phyloP scores from a whole-genome alignment of 2,329 filamentous ascomycete species.

The Sarocladium brachiariae region DNA sequence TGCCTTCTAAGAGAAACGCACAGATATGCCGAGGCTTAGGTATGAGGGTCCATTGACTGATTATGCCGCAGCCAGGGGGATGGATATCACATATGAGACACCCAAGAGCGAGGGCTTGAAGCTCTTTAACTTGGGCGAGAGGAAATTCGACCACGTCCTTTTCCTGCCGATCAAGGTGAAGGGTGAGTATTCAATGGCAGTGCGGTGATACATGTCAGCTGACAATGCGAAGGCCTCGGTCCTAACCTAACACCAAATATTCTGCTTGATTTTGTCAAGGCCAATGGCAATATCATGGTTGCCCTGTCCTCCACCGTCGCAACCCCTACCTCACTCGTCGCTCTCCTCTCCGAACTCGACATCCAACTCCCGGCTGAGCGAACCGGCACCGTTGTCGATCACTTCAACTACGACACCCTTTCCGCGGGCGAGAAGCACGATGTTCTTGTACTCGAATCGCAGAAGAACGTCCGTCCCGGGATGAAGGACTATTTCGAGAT shows the following conservation, averaged over 20 bases:
- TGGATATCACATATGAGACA: constrained; percentile 71
- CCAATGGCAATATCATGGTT: constrained; percentile 83
- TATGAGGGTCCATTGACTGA: constrained; percentile 19
- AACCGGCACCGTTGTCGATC: constrained; percentile 80
- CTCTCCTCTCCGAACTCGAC: constrained; percentile 80
- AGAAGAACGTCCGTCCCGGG: constrained; percentile 57
- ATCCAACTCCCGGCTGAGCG: constrained; percentile 82
- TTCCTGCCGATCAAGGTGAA: constrained; percentile 87
- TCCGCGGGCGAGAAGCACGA: constrained; percentile 81
- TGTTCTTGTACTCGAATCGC: constrained; percentile 71
- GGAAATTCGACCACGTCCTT: constrained; percentile 83
- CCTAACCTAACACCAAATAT: constrained; percentile 79
- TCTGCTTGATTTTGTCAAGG: constrained; percentile 86
- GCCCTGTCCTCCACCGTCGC: constrained; percentile 67
- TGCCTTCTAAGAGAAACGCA: too few relatives aligned
- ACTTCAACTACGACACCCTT: constrained; percentile 83
- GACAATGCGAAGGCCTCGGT: constrained; percentile 60
- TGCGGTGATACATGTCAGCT: constrained; percentile 1
- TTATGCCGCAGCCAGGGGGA: constrained; percentile 63
- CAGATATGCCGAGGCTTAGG: too few relatives aligned
- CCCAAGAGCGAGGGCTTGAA: constrained; percentile 72
- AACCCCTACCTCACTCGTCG: constrained; percentile 66
- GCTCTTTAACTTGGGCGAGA: constrained; percentile 80
- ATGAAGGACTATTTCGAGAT: constrained; percentile 69
- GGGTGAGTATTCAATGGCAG: constrained; percentile 42